Percentiles rank a stretch among this genome's conserved stretches.
Evolutionary conservation across 2,329 filamentous ascomycete genomes (phyloP).

Genomic region (Aspergillus eucalypticola): DNA sequence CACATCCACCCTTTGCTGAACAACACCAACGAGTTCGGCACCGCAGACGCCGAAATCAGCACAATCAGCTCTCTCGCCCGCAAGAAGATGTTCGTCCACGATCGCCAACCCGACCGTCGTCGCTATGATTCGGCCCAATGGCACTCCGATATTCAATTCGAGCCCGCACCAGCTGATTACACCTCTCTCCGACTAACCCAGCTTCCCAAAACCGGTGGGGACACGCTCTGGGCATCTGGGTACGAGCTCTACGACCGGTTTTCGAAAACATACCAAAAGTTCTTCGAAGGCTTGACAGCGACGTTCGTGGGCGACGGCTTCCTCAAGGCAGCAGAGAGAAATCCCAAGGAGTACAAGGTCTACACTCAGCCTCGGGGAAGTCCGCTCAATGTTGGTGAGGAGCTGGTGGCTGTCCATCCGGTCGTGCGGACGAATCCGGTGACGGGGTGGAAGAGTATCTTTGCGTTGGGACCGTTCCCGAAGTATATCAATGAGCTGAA

Average conservation of each 20-base stretch:
- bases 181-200: conserved; percentile 58
- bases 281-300: conserved; percentile 44
- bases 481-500: conserved; percentile 37
- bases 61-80: conserved; percentile 61
- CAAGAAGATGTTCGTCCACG: conserved; percentile 46
- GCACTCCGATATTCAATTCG: conserved; percentile 66
- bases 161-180: conserved; percentile 65
- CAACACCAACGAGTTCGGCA: conserved; percentile 56
- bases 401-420: conserved; percentile 50
- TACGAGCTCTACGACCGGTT: conserved; percentile 55
- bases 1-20: conserved; percentile 64
- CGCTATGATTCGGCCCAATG: conserved; percentile 27
- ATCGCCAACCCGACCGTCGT: not conserved
- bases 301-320: conserved; percentile 36
- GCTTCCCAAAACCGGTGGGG: conserved; percentile 58
- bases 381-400: conserved; percentile 58
- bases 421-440: conserved; percentile 56
- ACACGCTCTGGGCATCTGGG: conserved; percentile 67
- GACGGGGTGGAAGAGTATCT: conserved; percentile 43
- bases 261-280: conserved; percentile 39
- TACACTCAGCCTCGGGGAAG: conserved; percentile 46
- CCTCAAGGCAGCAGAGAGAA: conserved; percentile 32
- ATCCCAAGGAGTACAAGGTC: conserved; percentile 28
- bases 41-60: conserved; percentile 61
- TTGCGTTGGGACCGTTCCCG: conserved; percentile 35